Evolutionary conservation across 1,284 basidiomycete genomes (phyloP), one percentile per base, ranked within the genome.

Genomic region (Exobasidium rhododendri): DNA sequence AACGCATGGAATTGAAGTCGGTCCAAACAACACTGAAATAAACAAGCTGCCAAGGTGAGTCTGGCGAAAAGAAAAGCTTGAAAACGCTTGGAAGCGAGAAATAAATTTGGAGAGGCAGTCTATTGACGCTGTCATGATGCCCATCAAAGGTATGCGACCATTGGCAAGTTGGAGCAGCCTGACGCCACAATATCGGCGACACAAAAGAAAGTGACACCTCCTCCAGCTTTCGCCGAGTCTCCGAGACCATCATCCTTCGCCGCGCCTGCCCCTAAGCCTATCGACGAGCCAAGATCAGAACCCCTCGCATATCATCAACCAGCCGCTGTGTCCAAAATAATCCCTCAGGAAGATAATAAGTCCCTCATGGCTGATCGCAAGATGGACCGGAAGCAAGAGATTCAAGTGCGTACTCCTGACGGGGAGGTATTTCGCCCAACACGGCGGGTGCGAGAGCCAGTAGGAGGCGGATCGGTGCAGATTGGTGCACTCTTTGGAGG

Each of bases 371-470:
- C n/a, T n/a, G n/a, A n/a, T n/a, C n/a, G n/a, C n/a, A n/a, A n/a
- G n/a, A n/a, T n/a, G n/a, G n/a, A n/a, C n/a, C n/a, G n/a, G n/a
- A n/a, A n/a, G n/a, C n/a, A n/a, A n/a, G n/a, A n/a, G n/a, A n/a
- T n/a, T n/a, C n/a, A 14, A 20, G 47, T 17, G 35, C 28, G 4
- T 40, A 62, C 13, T 58, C 47, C 32, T 31, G 50, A 10, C 2
- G 71, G 73, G 20, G 69, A 74, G 4, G 68, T 64, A 49, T 75
- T 72, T 62, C 63, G 70, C 28, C 71, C 73, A 17, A 75, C 67
- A 45, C 68, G 71, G 31, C 70, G 68, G 40, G 73, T 75, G 14
- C 69, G 71, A 47, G 70, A 75, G 65, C 64, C 69, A 30, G 62
- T 70, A 24, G 61, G 61, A 30, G 73, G 71, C 17, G 66, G 71